Evolutionary conservation across 2,329 filamentous ascomycete species (phyloP).

Genomic region (Neofusicoccum cordaticola): DNA sequence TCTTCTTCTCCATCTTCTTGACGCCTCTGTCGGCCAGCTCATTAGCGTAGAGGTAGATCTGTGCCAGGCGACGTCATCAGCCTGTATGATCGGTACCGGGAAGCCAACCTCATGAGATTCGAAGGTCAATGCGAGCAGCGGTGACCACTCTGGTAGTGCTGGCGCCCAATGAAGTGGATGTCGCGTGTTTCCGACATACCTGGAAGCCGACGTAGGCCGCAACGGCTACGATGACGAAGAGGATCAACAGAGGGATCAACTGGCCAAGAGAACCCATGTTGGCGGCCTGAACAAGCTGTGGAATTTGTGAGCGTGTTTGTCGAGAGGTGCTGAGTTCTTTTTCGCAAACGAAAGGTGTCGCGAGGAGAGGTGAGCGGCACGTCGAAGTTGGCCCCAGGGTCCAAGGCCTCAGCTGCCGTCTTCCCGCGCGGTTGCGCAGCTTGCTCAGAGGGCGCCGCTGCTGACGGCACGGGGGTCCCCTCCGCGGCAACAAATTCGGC

Average conservation of each 20-base stretch:
- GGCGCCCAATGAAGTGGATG: background rate
- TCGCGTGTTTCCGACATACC: constrained; percentile 25
- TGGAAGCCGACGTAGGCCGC: constrained; percentile 68
- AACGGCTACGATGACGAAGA: constrained; percentile 57
- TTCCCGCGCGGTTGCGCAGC: background rate
- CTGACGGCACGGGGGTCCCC: no score
- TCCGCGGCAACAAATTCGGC: no score
- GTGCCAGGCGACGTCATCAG: constrained; percentile 1
- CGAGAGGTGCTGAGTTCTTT: background rate
- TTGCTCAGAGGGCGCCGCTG: no score
- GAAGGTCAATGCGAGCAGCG: constrained; percentile 10
- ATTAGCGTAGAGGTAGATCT: constrained; percentile 65
- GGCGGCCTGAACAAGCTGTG: constrained; percentile 30
- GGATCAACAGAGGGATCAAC: constrained; percentile 65
- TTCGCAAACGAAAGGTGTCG: background rate
- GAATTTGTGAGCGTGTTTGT: background rate
- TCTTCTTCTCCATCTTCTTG: constrained; percentile 71
- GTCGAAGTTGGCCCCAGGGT: background rate
- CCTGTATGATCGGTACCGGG: background rate
- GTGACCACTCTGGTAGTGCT: background rate
- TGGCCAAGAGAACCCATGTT: constrained; percentile 44
- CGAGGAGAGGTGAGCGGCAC: background rate
- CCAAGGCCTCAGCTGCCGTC: background rate
- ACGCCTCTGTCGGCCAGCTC: constrained; percentile 65
- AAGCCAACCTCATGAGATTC: background rate